These are phyloP conservation scores for Fomitiporia mediterranea DNA, from an alignment of 1,284 basidiomycete genomes.

Conservation along the genomic window DNA sequence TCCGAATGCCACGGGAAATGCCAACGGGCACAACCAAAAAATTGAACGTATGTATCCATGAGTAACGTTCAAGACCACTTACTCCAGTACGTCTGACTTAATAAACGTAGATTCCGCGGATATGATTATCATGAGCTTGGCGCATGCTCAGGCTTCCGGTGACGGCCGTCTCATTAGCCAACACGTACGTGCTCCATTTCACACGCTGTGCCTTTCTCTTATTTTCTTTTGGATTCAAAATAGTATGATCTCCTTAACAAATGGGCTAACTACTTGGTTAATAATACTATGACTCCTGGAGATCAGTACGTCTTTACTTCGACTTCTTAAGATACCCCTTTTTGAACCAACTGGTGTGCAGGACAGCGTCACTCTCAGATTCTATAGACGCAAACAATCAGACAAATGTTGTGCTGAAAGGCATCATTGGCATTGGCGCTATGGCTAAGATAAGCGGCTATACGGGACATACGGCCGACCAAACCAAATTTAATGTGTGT, in stretches of 20 bases:
- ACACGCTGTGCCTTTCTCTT: background rate
- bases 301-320: slow-evolving; percentile 31
- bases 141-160: slow-evolving; percentile 32
- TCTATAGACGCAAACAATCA: slow-evolving; percentile 15
- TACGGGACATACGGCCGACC: slow-evolving; percentile 25
- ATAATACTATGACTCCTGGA: slow-evolving; percentile 33
- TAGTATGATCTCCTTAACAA: slow-evolving; percentile 38
- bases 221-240: slow-evolving; percentile 28
- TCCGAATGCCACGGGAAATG: slow-evolving; percentile 28
- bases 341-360: slow-evolving; percentile 20
- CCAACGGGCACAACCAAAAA: slow-evolving; percentile 23
- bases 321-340: slow-evolving; percentile 17
- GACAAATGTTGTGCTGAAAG: slow-evolving; percentile 38
- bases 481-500: slow-evolving; percentile 15
- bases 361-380: slow-evolving; percentile 5
- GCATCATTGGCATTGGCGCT: slow-evolving; percentile 38
- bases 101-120: slow-evolving; percentile 27
- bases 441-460: slow-evolving; percentile 38
- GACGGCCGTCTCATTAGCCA: slow-evolving; percentile 16
- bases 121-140: slow-evolving; percentile 39
- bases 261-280: slow-evolving; percentile 37
- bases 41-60: slow-evolving; percentile 27
- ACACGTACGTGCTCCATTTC: slow-evolving; percentile 13
- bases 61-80: background rate
- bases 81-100: background rate